phyloP scores from a whole-genome alignment of 2,329 filamentous ascomycete genomes.

The Alternaria arbusti region DNA sequence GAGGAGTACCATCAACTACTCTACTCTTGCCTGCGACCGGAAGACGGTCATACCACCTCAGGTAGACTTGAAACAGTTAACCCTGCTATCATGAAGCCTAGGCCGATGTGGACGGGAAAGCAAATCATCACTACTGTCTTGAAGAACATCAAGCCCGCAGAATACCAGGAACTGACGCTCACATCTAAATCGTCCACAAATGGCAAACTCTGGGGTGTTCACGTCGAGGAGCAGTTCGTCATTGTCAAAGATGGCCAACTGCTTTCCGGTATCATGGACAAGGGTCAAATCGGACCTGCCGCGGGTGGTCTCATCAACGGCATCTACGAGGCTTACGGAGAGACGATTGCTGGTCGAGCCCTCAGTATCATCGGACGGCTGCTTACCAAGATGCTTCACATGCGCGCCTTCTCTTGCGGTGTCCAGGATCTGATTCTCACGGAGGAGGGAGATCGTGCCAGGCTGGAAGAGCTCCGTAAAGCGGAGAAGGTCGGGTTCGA shows the following conservation, averaged over 20 bases:
- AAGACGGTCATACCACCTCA: conserved; percentile 84
- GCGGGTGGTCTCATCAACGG: conserved; percentile 88
- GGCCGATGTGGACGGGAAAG: conserved; percentile 90
- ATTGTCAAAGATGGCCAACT: conserved; percentile 87
- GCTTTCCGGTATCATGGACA: conserved; percentile 90
- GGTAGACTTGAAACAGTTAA: conserved; percentile 82
- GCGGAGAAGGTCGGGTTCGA: conserved; percentile 75
- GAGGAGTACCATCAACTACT: conserved; percentile 93
- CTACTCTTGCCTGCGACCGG: conserved; percentile 86
- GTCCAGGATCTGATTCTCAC: conserved; percentile 95
- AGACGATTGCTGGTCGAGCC: conserved; percentile 82
- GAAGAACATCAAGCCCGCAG: conserved; percentile 84
- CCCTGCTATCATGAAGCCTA: conserved; percentile 83
- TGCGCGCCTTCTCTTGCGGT: conserved; percentile 95
- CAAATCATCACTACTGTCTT: conserved; percentile 92
- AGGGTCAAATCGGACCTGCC: conserved; percentile 89
- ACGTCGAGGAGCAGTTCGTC: conserved; percentile 80
- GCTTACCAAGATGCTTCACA: conserved; percentile 86
- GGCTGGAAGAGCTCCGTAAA: conserved; percentile 71
- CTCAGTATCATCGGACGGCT: conserved; percentile 89
- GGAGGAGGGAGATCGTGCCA: conserved; percentile 73
- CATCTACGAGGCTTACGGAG: conserved; percentile 91
- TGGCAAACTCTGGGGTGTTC: conserved; percentile 75
- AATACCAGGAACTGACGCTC: conserved; percentile 79
- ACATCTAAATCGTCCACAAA: conserved; percentile 79